Evolutionary conservation across 2,329 filamentous ascomycete genomes (phyloP), one percentile per base, ranked within the genome.

Genomic region (Colletotrichum sublineola): DNA sequence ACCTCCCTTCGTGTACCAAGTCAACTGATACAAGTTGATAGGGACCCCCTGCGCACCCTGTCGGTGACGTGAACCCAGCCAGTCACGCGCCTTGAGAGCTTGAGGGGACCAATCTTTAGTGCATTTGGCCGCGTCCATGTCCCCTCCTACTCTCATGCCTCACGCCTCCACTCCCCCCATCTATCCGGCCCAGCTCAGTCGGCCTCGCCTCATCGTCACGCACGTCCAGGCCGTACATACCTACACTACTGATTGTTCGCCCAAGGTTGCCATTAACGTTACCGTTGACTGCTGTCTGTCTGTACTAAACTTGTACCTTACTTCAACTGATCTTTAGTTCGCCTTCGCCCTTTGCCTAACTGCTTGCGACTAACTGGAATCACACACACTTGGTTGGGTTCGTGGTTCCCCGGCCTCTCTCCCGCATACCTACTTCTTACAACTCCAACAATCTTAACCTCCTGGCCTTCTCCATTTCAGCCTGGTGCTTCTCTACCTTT

Each of bases 71-170:
- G 70, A 73, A 70, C 53, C 31, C 66, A 40, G 60, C 66, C 55
- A 70, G 70, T 73, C 70, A 73, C 70, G 70, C 70, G 70, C 70
- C 70, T 46, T 65, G 58, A 60, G 60, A 72, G 66, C 46, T 55
- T 40, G 60, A 60, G 66, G 56, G 69, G 65, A 53, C 50, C 66
- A 72, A 55, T 64, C 66, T 48, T 53, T 69, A 69, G 66, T 55
- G 65, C 69, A 56, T 53, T 31, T 67, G 55, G 62, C 55, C 60
- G 58, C 24, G 48, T 56, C 62, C 62, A 36, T 38, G 29, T 15
- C 24, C 29, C 36, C 63, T 61, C 55, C 48, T 24, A 48, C 20
- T 48, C 20, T n/a, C 12, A 48, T 48, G 46, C 44, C 20, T 66
- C 60, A 46, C 42, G 29, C 55, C 63, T 48, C 68, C 65, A 48